A percentile compares a stretch with the other conserved stretches of the same genome.
Conservation (phyloP, 2,329 filamentous ascomycete species). For the Talaromyces sp. region DNA sequence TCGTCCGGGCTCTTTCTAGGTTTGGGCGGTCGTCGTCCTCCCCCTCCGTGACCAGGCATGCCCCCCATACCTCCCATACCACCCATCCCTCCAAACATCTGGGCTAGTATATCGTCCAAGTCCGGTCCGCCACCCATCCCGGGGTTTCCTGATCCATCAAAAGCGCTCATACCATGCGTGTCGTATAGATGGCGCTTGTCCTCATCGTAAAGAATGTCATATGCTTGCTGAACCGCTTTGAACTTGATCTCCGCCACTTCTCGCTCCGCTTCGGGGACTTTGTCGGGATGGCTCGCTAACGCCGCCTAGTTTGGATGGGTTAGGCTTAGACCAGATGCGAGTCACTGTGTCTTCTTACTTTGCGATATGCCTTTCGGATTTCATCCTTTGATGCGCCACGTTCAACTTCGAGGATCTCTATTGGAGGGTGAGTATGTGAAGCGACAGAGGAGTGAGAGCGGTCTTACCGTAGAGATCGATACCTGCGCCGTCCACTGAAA, state of each 20-base stretch:
- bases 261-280: conserved; percentile 81
- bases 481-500: conserved; percentile 25
- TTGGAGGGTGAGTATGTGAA: conserved; percentile 1
- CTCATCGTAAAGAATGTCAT: conserved; percentile 96
- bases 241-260: conserved; percentile 85
- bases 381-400: conserved; percentile 70
- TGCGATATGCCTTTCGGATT: conserved; percentile 94
- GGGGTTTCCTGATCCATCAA: conserved; percentile 70
- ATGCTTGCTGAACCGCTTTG: conserved; percentile 89
- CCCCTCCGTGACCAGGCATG: conserved; percentile 44
- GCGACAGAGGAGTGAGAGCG: background rate
- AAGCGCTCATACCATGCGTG: conserved; percentile 90
- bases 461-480: conserved; percentile 61
- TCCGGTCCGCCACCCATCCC: conserved; percentile 64
- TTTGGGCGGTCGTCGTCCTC: conserved; percentile 40
- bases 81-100: conserved; percentile 65
- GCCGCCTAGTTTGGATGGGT: conserved; percentile 63
- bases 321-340: background rate
- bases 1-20: conserved; percentile 72
- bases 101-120: conserved; percentile 84
- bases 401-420: conserved; percentile 76
- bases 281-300: conserved; percentile 88
- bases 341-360: conserved; percentile 52
- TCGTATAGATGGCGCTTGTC: conserved; percentile 91
- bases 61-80: conserved; percentile 29